Percentiles rank a stretch among this genome's conserved stretches.
Conservation (phyloP, 2,329 filamentous ascomycete genomes). For the Pseudogymnoascus sp. region DNA sequence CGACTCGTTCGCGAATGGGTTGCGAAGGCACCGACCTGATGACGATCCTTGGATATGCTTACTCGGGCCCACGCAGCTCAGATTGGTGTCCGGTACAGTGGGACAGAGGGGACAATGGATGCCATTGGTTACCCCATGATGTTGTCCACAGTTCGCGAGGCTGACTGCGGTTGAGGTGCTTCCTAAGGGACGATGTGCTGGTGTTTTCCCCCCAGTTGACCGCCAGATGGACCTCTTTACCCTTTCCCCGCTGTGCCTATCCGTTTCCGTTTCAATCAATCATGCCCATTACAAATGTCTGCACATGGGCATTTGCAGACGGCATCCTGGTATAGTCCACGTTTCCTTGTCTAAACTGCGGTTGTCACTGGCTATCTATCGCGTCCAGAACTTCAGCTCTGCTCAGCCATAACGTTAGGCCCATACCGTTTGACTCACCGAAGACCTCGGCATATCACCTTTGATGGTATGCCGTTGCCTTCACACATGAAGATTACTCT, state of each 20-base stretch:
- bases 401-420: background rate
- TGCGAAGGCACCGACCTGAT: slow-evolving; percentile 3
- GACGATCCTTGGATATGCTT: slow-evolving; percentile 1
- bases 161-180: background rate
- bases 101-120: background rate
- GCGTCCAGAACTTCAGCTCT: slow-evolving; percentile 5
- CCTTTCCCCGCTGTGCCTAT: background rate
- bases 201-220: background rate
- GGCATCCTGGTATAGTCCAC: background rate
- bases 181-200: background rate
- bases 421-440: slow-evolving; percentile 3
- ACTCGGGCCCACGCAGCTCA: background rate
- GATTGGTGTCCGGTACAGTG: background rate
- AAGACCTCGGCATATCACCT: background rate
- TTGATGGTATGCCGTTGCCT: background rate
- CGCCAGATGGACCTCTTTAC: background rate
- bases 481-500: background rate
- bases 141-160: background rate
- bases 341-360: slow-evolving; percentile 6
- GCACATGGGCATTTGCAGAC: background rate
- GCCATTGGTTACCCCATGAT: background rate
- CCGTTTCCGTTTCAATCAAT: background rate
- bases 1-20: background rate
- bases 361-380: background rate
- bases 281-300: background rate